Conservation (phyloP, 1,284 basidiomycete genomes). For the Coniferiporia weirii region DNA sequence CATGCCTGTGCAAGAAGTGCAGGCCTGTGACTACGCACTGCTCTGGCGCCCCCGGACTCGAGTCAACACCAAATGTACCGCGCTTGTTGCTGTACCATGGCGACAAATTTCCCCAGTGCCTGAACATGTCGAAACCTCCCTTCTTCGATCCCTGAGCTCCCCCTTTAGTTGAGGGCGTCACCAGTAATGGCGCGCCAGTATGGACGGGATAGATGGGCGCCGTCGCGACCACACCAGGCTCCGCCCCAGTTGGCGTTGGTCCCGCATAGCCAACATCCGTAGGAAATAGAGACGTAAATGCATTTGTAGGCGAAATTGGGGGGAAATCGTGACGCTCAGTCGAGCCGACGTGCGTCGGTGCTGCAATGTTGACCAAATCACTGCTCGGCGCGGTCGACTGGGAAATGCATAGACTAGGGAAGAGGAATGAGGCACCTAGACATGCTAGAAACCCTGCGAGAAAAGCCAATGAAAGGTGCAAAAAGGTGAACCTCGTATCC, state of each 20-base stretch:
- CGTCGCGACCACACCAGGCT: conserved; percentile 72
- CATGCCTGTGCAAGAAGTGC: conserved; percentile 76
- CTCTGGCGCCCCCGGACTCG: conserved; percentile 63
- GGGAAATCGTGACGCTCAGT: conserved; percentile 65
- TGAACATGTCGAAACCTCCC: conserved; percentile 55
- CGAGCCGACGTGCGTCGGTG: conserved; percentile 63
- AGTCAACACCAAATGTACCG: conserved; percentile 67
- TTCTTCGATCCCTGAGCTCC: conserved; percentile 24
- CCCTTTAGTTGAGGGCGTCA: conserved; percentile 36
- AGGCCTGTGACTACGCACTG: conserved; percentile 67
- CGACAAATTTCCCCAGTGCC: conserved; percentile 78
- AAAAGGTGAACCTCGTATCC: conserved; percentile 27
- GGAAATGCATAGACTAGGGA: conserved; percentile 29
- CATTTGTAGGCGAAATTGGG: conserved; percentile 67
- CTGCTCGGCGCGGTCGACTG: conserved; percentile 2
- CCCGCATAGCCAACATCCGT: conserved; percentile 77
- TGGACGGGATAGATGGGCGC: conserved; percentile 74
- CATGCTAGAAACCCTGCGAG: conserved; percentile 40
- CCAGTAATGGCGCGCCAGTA: conserved; percentile 61
- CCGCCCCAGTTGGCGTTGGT: conserved; percentile 78
- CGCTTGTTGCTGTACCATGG: conserved; percentile 79
- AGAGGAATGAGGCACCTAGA: conserved; percentile 35
- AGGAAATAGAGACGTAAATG: conserved; percentile 63
- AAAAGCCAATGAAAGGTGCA: conserved; percentile 40
- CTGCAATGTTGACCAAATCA: conserved; percentile 24